phyloP scores from a whole-genome alignment of 441 rosid genomes.

The Erodium chrysanthum region DNA sequence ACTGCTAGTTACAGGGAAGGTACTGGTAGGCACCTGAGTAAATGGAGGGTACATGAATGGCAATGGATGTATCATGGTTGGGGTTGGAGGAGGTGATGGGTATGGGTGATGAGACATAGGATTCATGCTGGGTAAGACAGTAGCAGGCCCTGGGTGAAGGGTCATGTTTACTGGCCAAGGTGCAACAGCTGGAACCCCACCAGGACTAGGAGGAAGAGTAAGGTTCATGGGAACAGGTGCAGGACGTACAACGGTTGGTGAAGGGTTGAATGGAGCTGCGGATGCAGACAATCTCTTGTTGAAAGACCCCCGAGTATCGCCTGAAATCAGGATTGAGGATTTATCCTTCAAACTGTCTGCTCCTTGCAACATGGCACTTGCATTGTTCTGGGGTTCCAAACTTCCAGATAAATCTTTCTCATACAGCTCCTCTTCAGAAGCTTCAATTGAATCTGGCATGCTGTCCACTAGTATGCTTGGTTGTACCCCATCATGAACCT shows the following conservation, averaged over 20 bases:
- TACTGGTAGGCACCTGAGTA: conserved; percentile 59
- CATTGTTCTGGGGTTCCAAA: conserved; percentile 29
- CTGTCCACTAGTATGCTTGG: conserved; percentile 29
- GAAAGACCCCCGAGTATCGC: conserved; percentile 45
- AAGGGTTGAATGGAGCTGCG: conserved; percentile 69
- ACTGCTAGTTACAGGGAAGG: conserved; percentile 65
- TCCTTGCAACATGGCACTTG: conserved; percentile 24
- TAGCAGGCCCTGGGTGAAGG: conserved; percentile 61
- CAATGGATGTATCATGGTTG: conserved; percentile 80
- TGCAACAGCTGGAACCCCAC: conserved; percentile 46
- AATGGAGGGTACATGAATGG: conserved; percentile 79
- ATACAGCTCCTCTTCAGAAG: conserved; percentile 22
- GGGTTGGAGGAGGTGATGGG: conserved; percentile 85
- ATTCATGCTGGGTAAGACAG: conserved; percentile 35
- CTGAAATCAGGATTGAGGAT: conserved; percentile 28
- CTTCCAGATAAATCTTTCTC: conserved; percentile 30
- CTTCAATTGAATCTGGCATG: conserved; percentile 32
- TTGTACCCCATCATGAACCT: conserved; percentile 33
- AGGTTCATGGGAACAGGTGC: conserved; percentile 50
- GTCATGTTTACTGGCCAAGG: conserved; percentile 86
- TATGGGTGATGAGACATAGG: conserved; percentile 58
- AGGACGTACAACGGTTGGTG: conserved; percentile 47
- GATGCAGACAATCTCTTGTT: conserved; percentile 68
- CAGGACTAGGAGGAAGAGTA: conserved; percentile 44
- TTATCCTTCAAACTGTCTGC: conserved; percentile 39